These are phyloP conservation scores for Suhomyces bolitotheri DNA, from an alignment of 1,139 yeast genomes.

Conservation along the genomic window DNA sequence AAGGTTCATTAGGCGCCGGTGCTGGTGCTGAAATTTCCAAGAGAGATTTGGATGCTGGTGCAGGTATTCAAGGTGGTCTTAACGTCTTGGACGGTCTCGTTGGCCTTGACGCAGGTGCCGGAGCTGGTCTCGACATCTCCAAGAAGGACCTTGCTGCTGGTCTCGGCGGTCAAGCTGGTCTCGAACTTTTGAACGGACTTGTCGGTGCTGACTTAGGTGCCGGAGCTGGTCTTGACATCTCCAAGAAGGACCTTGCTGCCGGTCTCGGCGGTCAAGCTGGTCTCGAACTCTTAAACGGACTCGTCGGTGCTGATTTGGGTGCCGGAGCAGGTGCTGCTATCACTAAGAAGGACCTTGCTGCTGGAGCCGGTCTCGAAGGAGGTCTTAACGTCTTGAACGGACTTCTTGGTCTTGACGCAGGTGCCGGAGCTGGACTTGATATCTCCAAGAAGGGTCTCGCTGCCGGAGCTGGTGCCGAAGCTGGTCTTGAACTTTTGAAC, in stretches of 20 bases:
- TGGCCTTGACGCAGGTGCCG: constrained; percentile 13
- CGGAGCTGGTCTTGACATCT: constrained; percentile 10
- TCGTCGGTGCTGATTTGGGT: constrained; percentile 13
- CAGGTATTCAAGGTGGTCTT: constrained; percentile 6
- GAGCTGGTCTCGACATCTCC: constrained; percentile 18
- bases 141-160: constrained; percentile 2
- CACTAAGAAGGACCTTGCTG: constrained; percentile 13
- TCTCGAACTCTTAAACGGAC: constrained; percentile 10
- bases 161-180: constrained; percentile 1
- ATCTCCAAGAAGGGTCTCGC: constrained; percentile 25
- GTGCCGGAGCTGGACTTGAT: constrained; percentile 15
- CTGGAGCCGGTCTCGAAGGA: constrained; percentile 3
- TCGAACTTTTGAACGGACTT: constrained; percentile 6
- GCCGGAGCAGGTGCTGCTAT: constrained; percentile 10
- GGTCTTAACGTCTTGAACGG: constrained; percentile 1
- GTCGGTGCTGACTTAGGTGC: constrained; percentile 8
- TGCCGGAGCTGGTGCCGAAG: constrained; percentile 11
- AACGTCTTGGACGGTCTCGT: constrained; percentile 6
- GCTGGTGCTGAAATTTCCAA: constrained; percentile 15
- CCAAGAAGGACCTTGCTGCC: constrained; percentile 9
- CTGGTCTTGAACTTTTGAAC: constrained; percentile 5
- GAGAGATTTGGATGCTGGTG: constrained; percentile 19
- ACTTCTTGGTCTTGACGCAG: constrained; percentile 9
- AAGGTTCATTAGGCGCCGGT: constrained; percentile 13
- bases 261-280: constrained; percentile 10